Evolutionary conservation across 2,329 filamentous ascomycete genomes (phyloP), one percentile per base, ranked within the genome.

Genomic region (Tolypocladium album): DNA sequence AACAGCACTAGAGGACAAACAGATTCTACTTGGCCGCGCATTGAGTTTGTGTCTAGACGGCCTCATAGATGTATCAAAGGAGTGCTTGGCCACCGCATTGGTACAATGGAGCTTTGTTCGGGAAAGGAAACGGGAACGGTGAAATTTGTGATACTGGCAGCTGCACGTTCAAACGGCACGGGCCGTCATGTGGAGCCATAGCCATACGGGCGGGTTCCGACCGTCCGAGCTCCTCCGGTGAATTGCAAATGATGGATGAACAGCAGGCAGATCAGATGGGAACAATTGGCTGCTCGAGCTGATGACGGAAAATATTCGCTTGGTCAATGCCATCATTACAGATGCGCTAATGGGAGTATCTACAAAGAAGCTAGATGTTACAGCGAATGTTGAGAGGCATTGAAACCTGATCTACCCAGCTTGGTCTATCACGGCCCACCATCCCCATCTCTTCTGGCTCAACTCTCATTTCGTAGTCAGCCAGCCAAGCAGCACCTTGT

Each of bases 401-500:
- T 15, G 15, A 34, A 34, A 53, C 24, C 17, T 13, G 13, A 27
- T 3, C 15, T 17, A 13, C 43, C 3, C 6, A 31, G 24, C 24
- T 24, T 27, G 15, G 20, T 15, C 15, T n/a, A 31, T 9, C 22
- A 17, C 11, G 15, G 39, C 39, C 5, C 15, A 50, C 45, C 24
- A 4, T 24, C 13, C 45, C 7, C 27, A 31, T 40, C 20, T n/a
- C 40, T n/a, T 43, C 20, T n/a, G 17, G 15, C 6, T 15, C 24
- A 17, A 27, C 31, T 2, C 56, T 57, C 56, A 43, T 36, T 27
- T 34, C 13, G 38, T 58, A 11, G 36, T 59, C 61, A 82, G 64
- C 78, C 79, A 83, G 9, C 64, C 69, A 4, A 82, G 64, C 61
- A 82, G 61, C 6, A 74, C 74, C n/a, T 68, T 61, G 65, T 82